Evolutionary conservation across 495 filamentous ascomycete species (phyloP).

Genomic region (Penicillium steckii): DNA sequence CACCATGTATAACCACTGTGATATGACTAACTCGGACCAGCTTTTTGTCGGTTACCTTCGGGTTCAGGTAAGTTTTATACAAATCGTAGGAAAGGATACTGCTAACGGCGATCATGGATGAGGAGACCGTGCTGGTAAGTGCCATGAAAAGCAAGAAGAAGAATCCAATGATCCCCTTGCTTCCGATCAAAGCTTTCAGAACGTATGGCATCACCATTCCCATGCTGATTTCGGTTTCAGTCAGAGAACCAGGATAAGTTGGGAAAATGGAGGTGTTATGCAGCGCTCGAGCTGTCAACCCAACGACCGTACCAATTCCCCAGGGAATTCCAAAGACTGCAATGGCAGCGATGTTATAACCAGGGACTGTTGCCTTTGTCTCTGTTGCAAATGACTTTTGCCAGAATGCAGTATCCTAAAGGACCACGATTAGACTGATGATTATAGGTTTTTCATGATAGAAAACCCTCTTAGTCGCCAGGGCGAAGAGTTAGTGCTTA

Average conservation of each 20-base stretch:
- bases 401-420: constrained; percentile 52
- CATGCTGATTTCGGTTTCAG: constrained; percentile 38
- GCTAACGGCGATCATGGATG: constrained; percentile 47
- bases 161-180: constrained; percentile 46
- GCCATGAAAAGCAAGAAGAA: constrained; percentile 56
- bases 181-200: constrained; percentile 49
- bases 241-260: constrained; percentile 49
- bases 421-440: neutral
- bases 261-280: constrained; percentile 49
- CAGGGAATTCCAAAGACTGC: constrained; percentile 51
- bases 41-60: constrained; percentile 30
- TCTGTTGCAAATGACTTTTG: constrained; percentile 50
- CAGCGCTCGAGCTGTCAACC: constrained; percentile 45
- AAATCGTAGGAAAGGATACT: constrained; percentile 45
- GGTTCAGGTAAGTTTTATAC: constrained; percentile 57
- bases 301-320: constrained; percentile 49
- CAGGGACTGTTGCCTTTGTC: constrained; percentile 40
- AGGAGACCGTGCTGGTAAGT: constrained; percentile 47
- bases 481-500: no score
- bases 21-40: constrained; percentile 38
- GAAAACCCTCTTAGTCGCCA: no score
- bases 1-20: constrained; percentile 35
- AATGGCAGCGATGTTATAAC: constrained; percentile 44
- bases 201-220: constrained; percentile 49
- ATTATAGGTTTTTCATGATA: neutral